Percentiles rank a stretch among this genome's conserved stretches.
Conservation (phyloP, 2,329 filamentous ascomycete species). For the Phoma sp. region DNA sequence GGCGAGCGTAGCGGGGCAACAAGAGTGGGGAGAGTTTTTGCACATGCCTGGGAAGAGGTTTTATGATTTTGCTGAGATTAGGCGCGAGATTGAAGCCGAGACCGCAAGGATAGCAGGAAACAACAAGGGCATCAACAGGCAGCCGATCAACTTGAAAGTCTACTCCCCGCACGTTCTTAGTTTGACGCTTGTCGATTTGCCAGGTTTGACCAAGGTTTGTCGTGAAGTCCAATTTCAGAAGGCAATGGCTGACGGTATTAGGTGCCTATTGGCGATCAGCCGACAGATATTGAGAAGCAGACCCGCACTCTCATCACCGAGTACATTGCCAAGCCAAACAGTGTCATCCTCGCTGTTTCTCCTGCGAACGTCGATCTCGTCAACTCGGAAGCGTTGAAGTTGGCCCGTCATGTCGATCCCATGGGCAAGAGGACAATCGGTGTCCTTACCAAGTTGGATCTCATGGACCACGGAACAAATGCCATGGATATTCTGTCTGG, state of each 20-base stretch:
- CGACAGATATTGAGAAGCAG: conserved; percentile 97
- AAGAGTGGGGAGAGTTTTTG: conserved; percentile 93
- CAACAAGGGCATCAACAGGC: conserved; percentile 98
- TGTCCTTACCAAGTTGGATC: conserved; percentile 92
- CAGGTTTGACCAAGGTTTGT: conserved; percentile 87
- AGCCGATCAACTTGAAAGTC: conserved; percentile 97
- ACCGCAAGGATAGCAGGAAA: conserved; percentile 91
- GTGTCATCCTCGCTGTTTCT: conserved; percentile 94
- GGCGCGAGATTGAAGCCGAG: conserved; percentile 96
- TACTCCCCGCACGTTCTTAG: conserved; percentile 97
- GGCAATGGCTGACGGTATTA: conserved; percentile 48
- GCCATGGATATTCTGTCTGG: conserved; percentile 97
- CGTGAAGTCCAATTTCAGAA: conserved; percentile 4
- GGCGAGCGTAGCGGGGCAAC: conserved; percentile 69
- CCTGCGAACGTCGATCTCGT: conserved; percentile 98
- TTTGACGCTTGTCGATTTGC: conserved; percentile 92
- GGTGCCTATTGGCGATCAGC: conserved; percentile 97
- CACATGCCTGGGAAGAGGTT: conserved; percentile 89
- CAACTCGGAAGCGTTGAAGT: conserved; percentile 96
- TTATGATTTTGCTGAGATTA: conserved; percentile 90
- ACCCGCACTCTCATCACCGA: conserved; percentile 95
- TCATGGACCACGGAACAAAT: conserved; percentile 99
- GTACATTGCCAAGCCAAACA: conserved; percentile 99
- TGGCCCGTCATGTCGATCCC: conserved; percentile 94
- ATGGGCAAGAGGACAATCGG: conserved; percentile 94